Conservation (phyloP, 495 filamentous ascomycete genomes). For the Apodospora peruviana region DNA sequence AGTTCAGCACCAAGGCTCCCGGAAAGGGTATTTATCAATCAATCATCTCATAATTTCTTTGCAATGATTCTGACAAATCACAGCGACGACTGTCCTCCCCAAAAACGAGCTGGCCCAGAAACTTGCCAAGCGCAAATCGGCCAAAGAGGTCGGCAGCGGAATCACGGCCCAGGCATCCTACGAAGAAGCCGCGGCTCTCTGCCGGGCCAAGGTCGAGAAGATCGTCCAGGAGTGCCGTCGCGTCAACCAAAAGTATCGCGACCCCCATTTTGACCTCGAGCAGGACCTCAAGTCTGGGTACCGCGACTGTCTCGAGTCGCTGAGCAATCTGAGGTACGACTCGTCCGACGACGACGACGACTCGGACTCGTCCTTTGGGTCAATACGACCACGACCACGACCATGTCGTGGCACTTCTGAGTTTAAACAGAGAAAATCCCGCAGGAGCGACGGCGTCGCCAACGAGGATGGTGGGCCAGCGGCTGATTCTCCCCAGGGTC, state of each 20-base stretch:
- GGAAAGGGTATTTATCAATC: conserved; percentile 37
- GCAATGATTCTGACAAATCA: conserved; percentile 15
- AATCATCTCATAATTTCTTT: background rate
- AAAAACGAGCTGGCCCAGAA: conserved; percentile 65
- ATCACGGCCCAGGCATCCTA: conserved; percentile 55
- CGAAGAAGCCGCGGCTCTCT: conserved; percentile 64
- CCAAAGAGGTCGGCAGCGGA: conserved; percentile 22
- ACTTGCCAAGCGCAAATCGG: conserved; percentile 54
- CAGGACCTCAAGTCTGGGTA: conserved; percentile 61
- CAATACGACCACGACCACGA: background rate
- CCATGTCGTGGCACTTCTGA: too few relatives aligned
- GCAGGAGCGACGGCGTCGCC: background rate
- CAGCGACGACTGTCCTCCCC: conserved; percentile 66
- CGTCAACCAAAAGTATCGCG: conserved; percentile 85
- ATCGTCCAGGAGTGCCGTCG: conserved; percentile 78
- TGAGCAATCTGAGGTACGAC: conserved; percentile 32
- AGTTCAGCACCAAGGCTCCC: conserved; percentile 61
- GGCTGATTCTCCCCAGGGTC: conserved; percentile 6
- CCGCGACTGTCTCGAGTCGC: conserved; percentile 58
- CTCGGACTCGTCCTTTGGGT: background rate
- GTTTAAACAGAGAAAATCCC: too few relatives aligned
- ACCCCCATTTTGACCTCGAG: conserved; percentile 85
- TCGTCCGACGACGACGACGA: conserved; percentile 8
- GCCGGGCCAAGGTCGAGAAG: conserved; percentile 68
- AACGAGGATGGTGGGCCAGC: background rate